Conservation (phyloP, 2,329 filamentous ascomycete genomes). For the Thermothelomyces thermophilus region DNA sequence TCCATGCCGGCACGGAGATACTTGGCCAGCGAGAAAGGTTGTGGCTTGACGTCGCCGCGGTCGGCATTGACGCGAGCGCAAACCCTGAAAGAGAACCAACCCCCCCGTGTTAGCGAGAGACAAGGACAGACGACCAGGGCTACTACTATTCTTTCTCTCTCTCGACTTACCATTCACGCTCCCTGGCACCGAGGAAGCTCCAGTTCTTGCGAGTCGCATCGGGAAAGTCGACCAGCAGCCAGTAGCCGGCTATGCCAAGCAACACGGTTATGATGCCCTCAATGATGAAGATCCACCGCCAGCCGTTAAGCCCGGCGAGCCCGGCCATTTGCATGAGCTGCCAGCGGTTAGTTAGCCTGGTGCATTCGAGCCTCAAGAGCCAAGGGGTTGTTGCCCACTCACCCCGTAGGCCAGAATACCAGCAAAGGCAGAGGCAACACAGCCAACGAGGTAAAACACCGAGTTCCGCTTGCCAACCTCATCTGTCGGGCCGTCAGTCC, state of each 20-base stretch:
- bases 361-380: not conserved
- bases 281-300: conserved; percentile 62
- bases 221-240: conserved; percentile 58
- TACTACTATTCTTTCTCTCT: too few species aligned
- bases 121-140: too few species aligned
- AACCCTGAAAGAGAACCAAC: conserved; percentile 29
- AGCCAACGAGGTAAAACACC: conserved; percentile 62
- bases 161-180: conserved; percentile 37
- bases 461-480: conserved; percentile 66
- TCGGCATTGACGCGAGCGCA: conserved; percentile 50
- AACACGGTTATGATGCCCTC: conserved; percentile 48
- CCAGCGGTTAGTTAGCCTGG: not conserved
- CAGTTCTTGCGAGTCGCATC: conserved; percentile 46
- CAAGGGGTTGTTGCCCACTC: conserved; percentile 21
- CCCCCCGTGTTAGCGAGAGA: not conserved
- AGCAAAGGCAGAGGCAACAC: conserved; percentile 57
- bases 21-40: conserved; percentile 42
- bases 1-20: conserved; percentile 45
- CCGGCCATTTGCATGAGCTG: conserved; percentile 58
- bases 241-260: conserved; percentile 45
- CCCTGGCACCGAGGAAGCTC: conserved; percentile 46
- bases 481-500: conserved; percentile 32
- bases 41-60: conserved; percentile 49
- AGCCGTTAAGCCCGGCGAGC: conserved; percentile 47
- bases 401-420: conserved; percentile 65